Percentiles rank a stretch among this genome's conserved stretches.
Evolutionary conservation across 805 yeast genomes (phyloP).

Genomic region (Starmerella powellii): DNA sequence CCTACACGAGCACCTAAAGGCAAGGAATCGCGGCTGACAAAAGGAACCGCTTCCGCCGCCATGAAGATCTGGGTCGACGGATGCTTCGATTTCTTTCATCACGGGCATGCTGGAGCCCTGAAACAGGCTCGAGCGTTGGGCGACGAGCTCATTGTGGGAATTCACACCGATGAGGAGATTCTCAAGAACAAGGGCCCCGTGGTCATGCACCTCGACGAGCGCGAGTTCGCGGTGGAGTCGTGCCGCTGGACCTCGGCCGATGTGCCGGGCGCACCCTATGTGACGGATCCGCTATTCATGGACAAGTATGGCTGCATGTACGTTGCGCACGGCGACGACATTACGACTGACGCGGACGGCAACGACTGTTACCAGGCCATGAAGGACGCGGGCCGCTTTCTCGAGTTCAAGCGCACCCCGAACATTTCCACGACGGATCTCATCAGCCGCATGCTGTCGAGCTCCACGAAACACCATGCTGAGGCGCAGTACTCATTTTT

Average conservation of each 20-base stretch:
- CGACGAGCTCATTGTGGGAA: slow-evolving; percentile 65
- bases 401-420: slow-evolving; percentile 86
- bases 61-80: slow-evolving; percentile 86
- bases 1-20: too few relatives aligned
- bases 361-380: slow-evolving; percentile 80
- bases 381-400: slow-evolving; percentile 73
- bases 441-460: slow-evolving; percentile 72
- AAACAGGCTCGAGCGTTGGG: slow-evolving; percentile 83
- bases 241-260: slow-evolving; percentile 78
- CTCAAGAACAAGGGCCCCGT: slow-evolving; percentile 78
- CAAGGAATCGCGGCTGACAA: background rate
- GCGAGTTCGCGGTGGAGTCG: slow-evolving; percentile 74
- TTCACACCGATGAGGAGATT: slow-evolving; percentile 86
- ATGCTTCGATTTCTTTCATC: slow-evolving; percentile 95
- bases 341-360: slow-evolving; percentile 92
- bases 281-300: slow-evolving; percentile 74
- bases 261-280: slow-evolving; percentile 78
- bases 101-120: slow-evolving; percentile 94
- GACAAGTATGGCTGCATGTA: slow-evolving; percentile 62
- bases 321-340: slow-evolving; percentile 98
- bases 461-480: slow-evolving; percentile 47
- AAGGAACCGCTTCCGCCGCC: background rate
- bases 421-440: slow-evolving; percentile 91
- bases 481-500: slow-evolving; percentile 15
- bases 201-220: slow-evolving; percentile 73